These are phyloP conservation scores for Komagataella populi DNA, from an alignment of 805 yeast genomes.

Conservation along the genomic window DNA sequence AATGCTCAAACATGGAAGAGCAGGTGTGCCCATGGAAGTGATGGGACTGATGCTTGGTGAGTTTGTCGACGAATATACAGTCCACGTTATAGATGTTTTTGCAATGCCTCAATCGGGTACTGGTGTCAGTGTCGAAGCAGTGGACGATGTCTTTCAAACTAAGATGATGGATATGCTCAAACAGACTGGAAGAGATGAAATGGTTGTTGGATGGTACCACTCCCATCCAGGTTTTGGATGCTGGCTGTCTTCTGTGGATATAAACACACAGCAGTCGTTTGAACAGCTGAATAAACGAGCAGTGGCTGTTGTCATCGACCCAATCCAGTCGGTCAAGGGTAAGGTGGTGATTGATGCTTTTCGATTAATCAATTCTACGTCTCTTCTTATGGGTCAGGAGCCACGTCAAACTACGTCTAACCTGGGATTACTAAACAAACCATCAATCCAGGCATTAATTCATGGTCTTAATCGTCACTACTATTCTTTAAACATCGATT, in stretches of 20 bases:
- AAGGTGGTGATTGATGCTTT: constrained; percentile 98
- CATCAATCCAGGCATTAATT: constrained; percentile 90
- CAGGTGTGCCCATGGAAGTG: constrained; percentile 67
- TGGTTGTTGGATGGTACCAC: constrained; percentile 99
- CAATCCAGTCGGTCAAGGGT: constrained; percentile 97
- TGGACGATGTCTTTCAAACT: constrained; percentile 96
- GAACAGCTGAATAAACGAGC: constrained; percentile 93
- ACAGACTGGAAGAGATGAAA: constrained; percentile 98
- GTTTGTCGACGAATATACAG: constrained; percentile 93
- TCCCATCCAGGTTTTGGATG: constrained; percentile 99
- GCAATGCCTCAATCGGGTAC: constrained; percentile 98
- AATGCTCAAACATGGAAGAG: constrained; percentile 96
- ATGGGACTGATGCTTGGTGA: constrained; percentile 99
- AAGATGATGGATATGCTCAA: constrained; percentile 99
- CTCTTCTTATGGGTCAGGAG: constrained; percentile 91
- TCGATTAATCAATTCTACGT: constrained; percentile 78
- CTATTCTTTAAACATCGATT: constrained; percentile 89
- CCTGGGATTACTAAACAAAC: constrained; percentile 89
- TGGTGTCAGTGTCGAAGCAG: constrained; percentile 98
- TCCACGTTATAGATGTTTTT: constrained; percentile 94
- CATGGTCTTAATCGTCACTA: constrained; percentile 96
- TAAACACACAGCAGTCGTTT: constrained; percentile 93
- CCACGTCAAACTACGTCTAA: constrained; percentile 97
- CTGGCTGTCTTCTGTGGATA: constrained; percentile 96
- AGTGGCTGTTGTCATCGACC: constrained; percentile 97